Evolutionary conservation across 345 rosid species (phyloP).

Genomic region (Euphorbia peplus): DNA sequence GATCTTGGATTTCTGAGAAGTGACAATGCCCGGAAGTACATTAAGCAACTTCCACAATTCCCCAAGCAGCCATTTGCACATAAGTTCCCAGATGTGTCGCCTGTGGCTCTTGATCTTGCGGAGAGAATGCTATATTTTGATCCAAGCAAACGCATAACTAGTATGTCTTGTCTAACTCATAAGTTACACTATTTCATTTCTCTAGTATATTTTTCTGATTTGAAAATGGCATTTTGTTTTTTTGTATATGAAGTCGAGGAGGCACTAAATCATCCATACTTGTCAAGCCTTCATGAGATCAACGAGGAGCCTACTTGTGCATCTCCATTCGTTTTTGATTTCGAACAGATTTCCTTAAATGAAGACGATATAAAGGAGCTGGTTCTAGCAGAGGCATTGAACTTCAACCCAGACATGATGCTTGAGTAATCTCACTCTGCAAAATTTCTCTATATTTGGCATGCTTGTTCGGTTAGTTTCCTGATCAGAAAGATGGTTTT

Average conservation of each 20-base stretch:
- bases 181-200: background rate
- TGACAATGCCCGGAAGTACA: constrained; percentile 72
- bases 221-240: constrained; percentile 1
- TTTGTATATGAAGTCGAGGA: constrained; percentile 52
- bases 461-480: constrained; percentile 9
- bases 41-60: constrained; percentile 70
- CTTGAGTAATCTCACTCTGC: constrained; percentile 23
- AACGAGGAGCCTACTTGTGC: constrained; percentile 80
- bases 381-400: constrained; percentile 59
- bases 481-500: constrained; percentile 9
- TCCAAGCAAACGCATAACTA: constrained; percentile 81
- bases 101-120: constrained; percentile 73
- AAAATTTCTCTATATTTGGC: background rate
- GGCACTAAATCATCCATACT: constrained; percentile 69
- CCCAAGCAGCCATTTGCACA: constrained; percentile 64
- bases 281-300: constrained; percentile 89
- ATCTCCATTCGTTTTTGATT: constrained; percentile 64
- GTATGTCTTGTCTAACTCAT: constrained; percentile 21
- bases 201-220: constrained; percentile 9
- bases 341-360: constrained; percentile 57
- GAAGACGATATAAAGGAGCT: constrained; percentile 86
- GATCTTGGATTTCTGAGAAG: constrained; percentile 83
- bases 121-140: constrained; percentile 82
- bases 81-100: constrained; percentile 59
- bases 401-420: constrained; percentile 23